Percentiles rank a stretch among this genome's conserved stretches.
These are phyloP conservation scores for Gynochthodes officinalis DNA, from an alignment of 257 asterid genomes.

Conservation along the genomic window DNA sequence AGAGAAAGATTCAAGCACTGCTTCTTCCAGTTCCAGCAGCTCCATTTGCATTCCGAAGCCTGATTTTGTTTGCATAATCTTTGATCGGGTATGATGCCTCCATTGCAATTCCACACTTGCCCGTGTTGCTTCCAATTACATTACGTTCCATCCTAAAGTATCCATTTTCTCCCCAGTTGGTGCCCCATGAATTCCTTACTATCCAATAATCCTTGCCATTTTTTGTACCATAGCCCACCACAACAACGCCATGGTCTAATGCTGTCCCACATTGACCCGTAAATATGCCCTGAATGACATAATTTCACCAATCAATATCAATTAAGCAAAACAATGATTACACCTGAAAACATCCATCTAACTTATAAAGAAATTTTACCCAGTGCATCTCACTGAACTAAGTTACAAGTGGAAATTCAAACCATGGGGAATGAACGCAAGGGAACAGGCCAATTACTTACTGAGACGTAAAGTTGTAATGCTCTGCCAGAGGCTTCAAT, in stretches of 20 bases:
- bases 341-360: too few species aligned
- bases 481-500: slow-evolving; percentile 85
- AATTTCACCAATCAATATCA: not conserved
- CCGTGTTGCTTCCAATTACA: slow-evolving; percentile 22
- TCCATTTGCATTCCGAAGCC: not conserved
- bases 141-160: slow-evolving; percentile 59
- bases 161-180: slow-evolving; percentile 75
- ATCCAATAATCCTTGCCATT: slow-evolving; percentile 68
- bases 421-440: too few species aligned
- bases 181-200: slow-evolving; percentile 88
- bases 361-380: too few species aligned
- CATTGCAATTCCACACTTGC: slow-evolving; percentile 74
- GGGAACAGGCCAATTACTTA: too few species aligned
- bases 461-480: slow-evolving; percentile 64
- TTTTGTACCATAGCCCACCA: slow-evolving; percentile 73
- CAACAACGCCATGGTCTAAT: slow-evolving; percentile 77
- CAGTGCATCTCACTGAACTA: too few species aligned
- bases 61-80: slow-evolving; percentile 18
- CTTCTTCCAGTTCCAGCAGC: slow-evolving; percentile 5
- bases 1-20: slow-evolving; percentile 8
- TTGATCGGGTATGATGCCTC: slow-evolving; percentile 75
- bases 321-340: not conserved
- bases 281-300: slow-evolving; percentile 58
- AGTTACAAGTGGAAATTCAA: too few species aligned
- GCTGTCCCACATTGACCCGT: slow-evolving; percentile 56